phyloP scores from a whole-genome alignment of 1,284 basidiomycete species.

The Sphagnurus paluster region DNA sequence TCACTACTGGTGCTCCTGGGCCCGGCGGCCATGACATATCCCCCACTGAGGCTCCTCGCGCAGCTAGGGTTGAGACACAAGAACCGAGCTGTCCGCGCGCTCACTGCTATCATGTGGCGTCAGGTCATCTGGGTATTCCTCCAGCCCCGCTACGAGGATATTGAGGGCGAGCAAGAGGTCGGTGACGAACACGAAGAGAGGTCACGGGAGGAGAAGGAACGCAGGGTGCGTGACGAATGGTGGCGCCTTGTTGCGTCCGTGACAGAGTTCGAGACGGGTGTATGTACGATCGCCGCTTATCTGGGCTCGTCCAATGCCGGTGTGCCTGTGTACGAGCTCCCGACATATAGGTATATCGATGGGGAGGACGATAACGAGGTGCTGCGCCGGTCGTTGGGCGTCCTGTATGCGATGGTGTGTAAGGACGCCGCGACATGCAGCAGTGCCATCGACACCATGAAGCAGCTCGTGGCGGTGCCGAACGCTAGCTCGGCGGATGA shows the following conservation, averaged over 20 bases:
- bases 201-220: slow-evolving; percentile 22
- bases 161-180: slow-evolving; percentile 34
- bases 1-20: slow-evolving; percentile 63
- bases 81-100: slow-evolving; percentile 59
- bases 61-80: slow-evolving; percentile 55
- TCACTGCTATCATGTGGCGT: slow-evolving; percentile 65
- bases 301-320: slow-evolving; percentile 34
- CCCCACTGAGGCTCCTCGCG: slow-evolving; percentile 52
- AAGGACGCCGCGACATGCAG: slow-evolving; percentile 49
- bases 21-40: slow-evolving; percentile 45
- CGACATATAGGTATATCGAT: slow-evolving; percentile 9
- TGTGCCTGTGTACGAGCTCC: slow-evolving; percentile 13
- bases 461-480: slow-evolving; percentile 44
- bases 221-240: slow-evolving; percentile 37
- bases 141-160: slow-evolving; percentile 44
- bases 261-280: slow-evolving; percentile 62
- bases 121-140: slow-evolving; percentile 63
- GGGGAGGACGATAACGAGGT: slow-evolving; percentile 35
- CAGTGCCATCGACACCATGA: slow-evolving; percentile 53
- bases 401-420: slow-evolving; percentile 55
- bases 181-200: slow-evolving; percentile 34
- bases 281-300: slow-evolving; percentile 53
- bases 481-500: slow-evolving; percentile 33
- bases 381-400: slow-evolving; percentile 40
- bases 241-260: slow-evolving; percentile 54